Conservation (phyloP, 2,329 filamentous ascomycete species). For the Knufia petricola region DNA sequence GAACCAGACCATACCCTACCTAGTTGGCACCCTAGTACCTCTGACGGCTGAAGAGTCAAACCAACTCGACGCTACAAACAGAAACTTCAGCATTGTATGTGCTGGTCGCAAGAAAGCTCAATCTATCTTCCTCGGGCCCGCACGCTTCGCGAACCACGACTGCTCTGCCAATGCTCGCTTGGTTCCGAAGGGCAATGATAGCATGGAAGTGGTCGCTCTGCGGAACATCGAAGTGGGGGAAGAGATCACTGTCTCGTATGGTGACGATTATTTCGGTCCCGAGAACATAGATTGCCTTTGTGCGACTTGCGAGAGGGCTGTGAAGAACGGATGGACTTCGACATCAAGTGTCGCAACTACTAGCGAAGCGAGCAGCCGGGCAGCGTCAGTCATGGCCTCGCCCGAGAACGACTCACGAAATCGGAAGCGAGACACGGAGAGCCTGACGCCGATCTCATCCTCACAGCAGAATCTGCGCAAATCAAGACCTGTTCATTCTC, state of each 20-base stretch:
- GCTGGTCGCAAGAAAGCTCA: conserved; percentile 85
- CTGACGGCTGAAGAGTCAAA: conserved; percentile 88
- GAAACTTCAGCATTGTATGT: conserved; percentile 95
- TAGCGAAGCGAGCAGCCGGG: conserved; percentile 12
- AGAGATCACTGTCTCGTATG: conserved; percentile 94
- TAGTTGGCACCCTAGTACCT: conserved; percentile 81
- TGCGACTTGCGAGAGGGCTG: conserved; percentile 66
- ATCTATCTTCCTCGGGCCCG: conserved; percentile 87
- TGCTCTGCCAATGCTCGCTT: conserved; percentile 86
- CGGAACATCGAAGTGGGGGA: conserved; percentile 76
- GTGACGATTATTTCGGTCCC: conserved; percentile 89
- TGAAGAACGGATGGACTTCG: conserved; percentile 73
- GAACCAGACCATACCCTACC: conserved; percentile 80
- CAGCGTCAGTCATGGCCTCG: conserved; percentile 10
- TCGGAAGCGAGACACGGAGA: conserved; percentile 17
- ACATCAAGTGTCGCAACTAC: conserved; percentile 9
- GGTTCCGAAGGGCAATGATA: conserved; percentile 70
- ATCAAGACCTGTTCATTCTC: conserved; percentile 15
- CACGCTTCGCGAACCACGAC: conserved; percentile 94
- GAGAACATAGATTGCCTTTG: conserved; percentile 94
- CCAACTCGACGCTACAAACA: conserved; percentile 67
- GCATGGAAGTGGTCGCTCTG: conserved; percentile 82
- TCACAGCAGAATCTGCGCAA: conserved; percentile 11
- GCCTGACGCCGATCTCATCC: conserved; percentile 9
- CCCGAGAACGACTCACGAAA: conserved; percentile 8